Base-by-base conservation (phyloP, 495 filamentous ascomycete species). In the Daldinia concentrica region DNA sequence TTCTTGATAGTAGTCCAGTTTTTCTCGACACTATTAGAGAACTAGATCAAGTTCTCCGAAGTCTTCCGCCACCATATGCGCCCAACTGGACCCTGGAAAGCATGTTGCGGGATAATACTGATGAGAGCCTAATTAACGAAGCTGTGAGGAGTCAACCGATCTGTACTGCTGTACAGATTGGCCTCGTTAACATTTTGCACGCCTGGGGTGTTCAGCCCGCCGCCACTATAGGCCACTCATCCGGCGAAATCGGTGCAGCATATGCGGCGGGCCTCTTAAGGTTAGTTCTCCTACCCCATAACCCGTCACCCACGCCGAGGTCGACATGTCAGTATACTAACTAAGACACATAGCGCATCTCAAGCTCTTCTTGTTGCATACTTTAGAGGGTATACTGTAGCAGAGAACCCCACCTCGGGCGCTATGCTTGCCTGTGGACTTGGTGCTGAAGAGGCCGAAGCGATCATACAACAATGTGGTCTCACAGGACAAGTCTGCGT, bases 161-260 rank as follows among this genome's bases (percentile, higher is more conserved):
- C 17, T 48, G 43, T 24, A 48, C 43, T 3, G 43, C 43, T 48
- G 17, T 48, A 4, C 43, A 48, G 17, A 22, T 48, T 22, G 43
- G 43, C 43, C 43, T 48, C 7, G 43, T 48, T 12, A 48, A 22
- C 19, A 9, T 48, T 48, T 12, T 48, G 3, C 43, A 24, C 4
- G 7, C 43, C n/a, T 48, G 43, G 43, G 43, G 17, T 48, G 43
- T 48, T 0, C 60, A 51, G 0, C 85, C 87, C 0, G 61, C 74
- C 2, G 79, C 80, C 27, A 84, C 87, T 0, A 78, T 88, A 0
- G 89, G 89, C 1, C 88, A 91, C 69, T 90, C 88, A 0, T 87
- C 84, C 66, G 89, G 89, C 11, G 89, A 91, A 68, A 90, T 90
- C 61, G 84, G 78, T 34, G 86, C 85, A 4, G 84, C 85, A 0